Percentiles rank a stretch among this genome's conserved stretches.
phyloP scores from a whole-genome alignment of 768 basidiomycete genomes.

The Agrocybe pediades region DNA sequence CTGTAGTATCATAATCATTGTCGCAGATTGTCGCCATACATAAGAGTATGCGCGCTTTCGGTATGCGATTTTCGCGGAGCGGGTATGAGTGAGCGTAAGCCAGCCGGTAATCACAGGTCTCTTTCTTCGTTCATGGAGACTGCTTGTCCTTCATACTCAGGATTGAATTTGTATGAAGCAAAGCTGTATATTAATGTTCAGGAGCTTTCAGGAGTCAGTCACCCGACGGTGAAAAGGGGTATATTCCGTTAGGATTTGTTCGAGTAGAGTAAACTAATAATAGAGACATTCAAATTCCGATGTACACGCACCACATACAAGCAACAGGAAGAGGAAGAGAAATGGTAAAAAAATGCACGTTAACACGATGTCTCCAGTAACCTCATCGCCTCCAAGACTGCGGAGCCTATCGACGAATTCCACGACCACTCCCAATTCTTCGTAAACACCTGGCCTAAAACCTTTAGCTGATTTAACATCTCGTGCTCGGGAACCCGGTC shows the following conservation, averaged over 20 bases:
- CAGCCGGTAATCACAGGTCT: background rate
- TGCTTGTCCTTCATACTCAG: too few species aligned
- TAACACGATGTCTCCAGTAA: constrained; percentile 23
- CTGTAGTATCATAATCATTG: too few species aligned
- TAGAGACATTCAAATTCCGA: too few species aligned
- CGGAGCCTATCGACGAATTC: constrained; percentile 46
- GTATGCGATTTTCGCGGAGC: background rate
- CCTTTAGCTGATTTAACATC: constrained; percentile 32
- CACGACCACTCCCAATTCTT: constrained; percentile 67
- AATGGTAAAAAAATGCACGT: background rate
- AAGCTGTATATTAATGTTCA: too few species aligned
- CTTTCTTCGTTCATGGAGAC: too few species aligned
- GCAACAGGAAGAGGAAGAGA: background rate
- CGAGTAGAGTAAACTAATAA: too few species aligned
- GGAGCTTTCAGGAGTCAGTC: too few species aligned
- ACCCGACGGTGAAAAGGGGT: too few species aligned
- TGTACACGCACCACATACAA: too few species aligned
- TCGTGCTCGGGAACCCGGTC: constrained; percentile 26
- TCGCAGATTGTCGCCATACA: background rate
- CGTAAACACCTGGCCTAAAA: constrained; percentile 42
- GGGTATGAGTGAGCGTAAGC: background rate
- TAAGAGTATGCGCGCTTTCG: background rate
- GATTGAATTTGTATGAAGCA: too few species aligned
- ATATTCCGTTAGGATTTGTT: too few species aligned
- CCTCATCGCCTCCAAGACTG: constrained; percentile 38